Percentiles rank a stretch among this genome's conserved stretches.
phyloP scores from a whole-genome alignment of 495 filamentous ascomycete species.

The Ramalina intermedia region DNA sequence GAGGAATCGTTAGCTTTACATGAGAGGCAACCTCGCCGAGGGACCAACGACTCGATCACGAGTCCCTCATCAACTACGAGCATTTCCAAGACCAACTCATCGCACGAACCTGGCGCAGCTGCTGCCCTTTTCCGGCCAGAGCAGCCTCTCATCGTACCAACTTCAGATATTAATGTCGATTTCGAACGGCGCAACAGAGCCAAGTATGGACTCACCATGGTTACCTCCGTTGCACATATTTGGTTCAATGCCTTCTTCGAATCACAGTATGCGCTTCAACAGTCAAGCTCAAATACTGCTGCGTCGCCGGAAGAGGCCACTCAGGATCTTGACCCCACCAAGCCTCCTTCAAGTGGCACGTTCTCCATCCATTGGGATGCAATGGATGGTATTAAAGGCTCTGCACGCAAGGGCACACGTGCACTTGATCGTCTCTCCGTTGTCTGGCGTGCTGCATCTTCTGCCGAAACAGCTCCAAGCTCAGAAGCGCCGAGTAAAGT shows the following conservation, averaged over 20 bases:
- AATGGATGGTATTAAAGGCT: slow-evolving; percentile 70
- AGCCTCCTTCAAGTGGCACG: slow-evolving; percentile 34
- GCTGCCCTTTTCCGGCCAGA: slow-evolving; percentile 68
- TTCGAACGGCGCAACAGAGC: slow-evolving; percentile 70
- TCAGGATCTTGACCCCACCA: slow-evolving; percentile 11
- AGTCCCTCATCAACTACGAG: slow-evolving; percentile 4
- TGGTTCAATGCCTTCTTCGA: slow-evolving; percentile 97
- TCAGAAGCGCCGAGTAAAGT: slow-evolving; percentile 15
- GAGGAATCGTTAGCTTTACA: slow-evolving; percentile 15
- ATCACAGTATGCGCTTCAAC: slow-evolving; percentile 44
- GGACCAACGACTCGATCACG: neutral
- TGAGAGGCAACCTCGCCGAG: slow-evolving; percentile 4
- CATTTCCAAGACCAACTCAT: slow-evolving; percentile 15
- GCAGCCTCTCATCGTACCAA: slow-evolving; percentile 50
- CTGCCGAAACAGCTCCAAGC: slow-evolving; percentile 11
- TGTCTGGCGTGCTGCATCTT: slow-evolving; percentile 49
- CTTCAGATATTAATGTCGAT: slow-evolving; percentile 78
- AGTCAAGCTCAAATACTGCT: slow-evolving; percentile 15
- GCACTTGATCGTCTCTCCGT: slow-evolving; percentile 77
- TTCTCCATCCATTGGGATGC: slow-evolving; percentile 52
- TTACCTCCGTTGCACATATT: slow-evolving; percentile 82
- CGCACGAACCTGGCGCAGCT: slow-evolving; percentile 33
- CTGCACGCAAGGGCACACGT: slow-evolving; percentile 58
- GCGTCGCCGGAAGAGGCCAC: slow-evolving; percentile 23
- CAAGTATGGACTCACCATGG: slow-evolving; percentile 68